These are phyloP conservation scores for Paramecium primaurelia DNA, from an alignment of 73 alveolate species.

Conservation along the genomic window DNA sequence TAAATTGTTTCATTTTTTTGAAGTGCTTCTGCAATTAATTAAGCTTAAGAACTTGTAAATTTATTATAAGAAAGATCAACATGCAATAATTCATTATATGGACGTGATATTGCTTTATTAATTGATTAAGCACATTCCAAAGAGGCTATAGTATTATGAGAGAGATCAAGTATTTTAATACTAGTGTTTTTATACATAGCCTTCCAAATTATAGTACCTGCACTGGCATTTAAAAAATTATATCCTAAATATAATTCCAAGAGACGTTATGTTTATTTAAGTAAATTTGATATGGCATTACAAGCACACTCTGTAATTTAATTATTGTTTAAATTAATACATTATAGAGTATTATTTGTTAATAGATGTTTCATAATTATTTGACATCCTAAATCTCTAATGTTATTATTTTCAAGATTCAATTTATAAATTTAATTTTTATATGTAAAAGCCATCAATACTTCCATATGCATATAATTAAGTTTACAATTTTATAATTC, in stretches of 20 bases:
- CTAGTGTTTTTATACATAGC: neutral
- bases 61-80: constrained; percentile 53
- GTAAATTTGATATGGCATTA: neutral
- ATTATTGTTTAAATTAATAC: neutral
- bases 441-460: neutral
- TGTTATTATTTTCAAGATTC: neutral
- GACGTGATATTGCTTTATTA: neutral
- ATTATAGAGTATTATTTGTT: neutral
- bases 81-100: constrained; percentile 30
- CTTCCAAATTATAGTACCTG: neutral
- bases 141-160: constrained; percentile 20
- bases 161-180: neutral
- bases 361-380: neutral
- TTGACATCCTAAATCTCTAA: constrained; percentile 26
- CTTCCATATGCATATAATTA: constrained; percentile 10
- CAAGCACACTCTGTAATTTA: neutral
- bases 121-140: constrained; percentile 18
- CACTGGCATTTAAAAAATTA: neutral
- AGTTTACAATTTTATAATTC: neutral
- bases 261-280: neutral
- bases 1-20: constrained; percentile 26
- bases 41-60: neutral
- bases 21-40: constrained; percentile 25
- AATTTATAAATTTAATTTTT: constrained; percentile 6
- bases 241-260: neutral